Base-by-base conservation (phyloP, 495 filamentous ascomycete genomes). In the Aspergillus incahuasiensis region DNA sequence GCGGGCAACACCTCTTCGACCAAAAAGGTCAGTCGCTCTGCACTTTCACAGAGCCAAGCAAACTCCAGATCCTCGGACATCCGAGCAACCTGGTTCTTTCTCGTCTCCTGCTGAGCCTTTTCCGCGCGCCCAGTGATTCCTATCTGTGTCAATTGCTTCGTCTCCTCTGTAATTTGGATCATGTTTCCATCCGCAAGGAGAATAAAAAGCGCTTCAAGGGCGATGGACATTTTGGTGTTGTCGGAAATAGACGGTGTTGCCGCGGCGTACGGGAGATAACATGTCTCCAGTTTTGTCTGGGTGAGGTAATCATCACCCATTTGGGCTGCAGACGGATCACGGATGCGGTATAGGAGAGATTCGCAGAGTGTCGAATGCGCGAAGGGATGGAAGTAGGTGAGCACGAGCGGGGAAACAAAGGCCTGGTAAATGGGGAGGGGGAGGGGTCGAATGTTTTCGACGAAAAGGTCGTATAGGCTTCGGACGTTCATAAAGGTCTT, bases 181-280 rank as follows among this genome's bases (percentile, higher is more conserved):
- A 69, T 51, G 0, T 67, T 58, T 21, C 63, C 61, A 0, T 67
- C 62, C 1, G 76, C 74, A n/a, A 91, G 63, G 4, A 87, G 69
- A 42, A 85, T 77, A 48, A 92, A 58, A 52, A 95, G 66, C 0
- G 77, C 76, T 68, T 98, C 92, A 0, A 96, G 66, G 48, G 89
- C 64, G 3, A 96, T 69, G 4, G 86, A 86, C 30, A 96, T 75
- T 68, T 91, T 92, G 3, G 87, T 85, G 63, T 97, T 96, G 46
- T 95, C 89, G 5, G 77, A 78, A 0, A 79, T 68, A 6, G 75
- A 81, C 5, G 79, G 68, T 0, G 78, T 83, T 44, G 81, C 84
- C 0, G 92, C 90, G 1, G 85, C 70, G 50, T 78, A 89, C 0
- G 90, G 91, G 1, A 95, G 74, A 63, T 84, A 95, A 63, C 82